These are phyloP conservation scores for Aspergillus candidus DNA, from an alignment of 2,329 filamentous ascomycete genomes.

Conservation along the genomic window DNA sequence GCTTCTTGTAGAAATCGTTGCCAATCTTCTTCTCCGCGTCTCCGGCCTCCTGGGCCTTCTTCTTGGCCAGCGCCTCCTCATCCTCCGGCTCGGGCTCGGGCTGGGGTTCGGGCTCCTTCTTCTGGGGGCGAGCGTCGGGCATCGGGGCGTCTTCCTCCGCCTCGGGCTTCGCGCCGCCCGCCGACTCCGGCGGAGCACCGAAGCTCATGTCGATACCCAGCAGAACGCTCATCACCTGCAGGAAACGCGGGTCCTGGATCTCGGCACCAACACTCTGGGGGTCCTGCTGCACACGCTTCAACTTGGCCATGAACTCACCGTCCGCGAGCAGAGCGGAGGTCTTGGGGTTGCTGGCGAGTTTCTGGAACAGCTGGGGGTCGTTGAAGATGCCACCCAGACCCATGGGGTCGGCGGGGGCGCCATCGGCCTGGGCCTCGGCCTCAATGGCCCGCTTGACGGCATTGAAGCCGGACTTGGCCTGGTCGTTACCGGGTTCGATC, in stretches of 20 bases:
- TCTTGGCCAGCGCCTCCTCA: conserved; percentile 75
- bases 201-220: conserved; percentile 91
- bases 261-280: conserved; percentile 71
- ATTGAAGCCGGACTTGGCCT: conserved; percentile 81
- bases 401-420: conserved; percentile 57
- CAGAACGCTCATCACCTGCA: conserved; percentile 88
- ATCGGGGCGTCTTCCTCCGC: conserved; percentile 70
- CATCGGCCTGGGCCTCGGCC: conserved; percentile 60
- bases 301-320: conserved; percentile 80
- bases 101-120: conserved; percentile 57
- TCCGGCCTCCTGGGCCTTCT: conserved; percentile 84
- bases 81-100: conserved; percentile 64
- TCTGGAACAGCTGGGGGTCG: conserved; percentile 82
- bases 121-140: conserved; percentile 59
- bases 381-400: conserved; percentile 88
- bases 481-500: conserved; percentile 82
- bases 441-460: conserved; percentile 86
- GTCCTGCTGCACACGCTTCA: conserved; percentile 74
- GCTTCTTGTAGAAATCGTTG: conserved; percentile 97
- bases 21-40: conserved; percentile 93
- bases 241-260: conserved; percentile 83
- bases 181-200: conserved; percentile 46
- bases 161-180: conserved; percentile 42
- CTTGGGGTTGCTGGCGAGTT: conserved; percentile 92
- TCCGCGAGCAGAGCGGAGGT: conserved; percentile 76